Base-by-base conservation (phyloP, 768 basidiomycete genomes). In the Boletus tylopilopsis region DNA sequence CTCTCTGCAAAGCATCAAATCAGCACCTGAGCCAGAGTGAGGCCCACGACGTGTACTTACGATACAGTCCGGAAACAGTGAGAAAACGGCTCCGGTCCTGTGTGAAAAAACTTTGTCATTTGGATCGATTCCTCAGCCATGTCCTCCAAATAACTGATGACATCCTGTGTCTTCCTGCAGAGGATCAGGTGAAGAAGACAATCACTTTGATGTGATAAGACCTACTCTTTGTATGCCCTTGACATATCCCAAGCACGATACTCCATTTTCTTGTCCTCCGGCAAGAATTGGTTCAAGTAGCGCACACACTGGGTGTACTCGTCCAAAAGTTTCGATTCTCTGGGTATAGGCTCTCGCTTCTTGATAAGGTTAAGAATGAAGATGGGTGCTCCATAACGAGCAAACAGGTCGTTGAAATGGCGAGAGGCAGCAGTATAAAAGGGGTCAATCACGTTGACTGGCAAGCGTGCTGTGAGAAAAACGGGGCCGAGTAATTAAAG, bases 201-300 rank as follows among this genome's bases (percentile, higher is more conserved):
- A 10, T 23, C 11, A 1, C 4, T 1, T 30, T 18, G 7, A 44
- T 10, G 8, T 19, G 18, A 29, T 33, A 64, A 4, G 24, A 53
- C 77, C n/a, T 58, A 91, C 94, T 92, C 90, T 66, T 96, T 96
- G 56, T 94, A 91, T 2, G 94, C 93, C 34, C 88, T 78, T 5
- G 87, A 85, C 90, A 98, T 96, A 66, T 99, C 96, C 90, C 93
- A 99, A 13, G 93, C 83, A 36, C 90, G 81, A 63, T 98, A 96
- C 13, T 84, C 76, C 82, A 99, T 91, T 71, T 85, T 84, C 71
- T 89, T 87, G 23, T 76, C 85, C 7, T 76, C 74, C 0, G 96
- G 95, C 12, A 99, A 69, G 68, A 96, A 97, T 64, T 99, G 95
- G 55, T 98, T 98, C 25, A 99, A 76, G 63, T 96, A 99, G 42